Base-by-base conservation (phyloP, 768 basidiomycete species). In the Boletales sp. region DNA sequence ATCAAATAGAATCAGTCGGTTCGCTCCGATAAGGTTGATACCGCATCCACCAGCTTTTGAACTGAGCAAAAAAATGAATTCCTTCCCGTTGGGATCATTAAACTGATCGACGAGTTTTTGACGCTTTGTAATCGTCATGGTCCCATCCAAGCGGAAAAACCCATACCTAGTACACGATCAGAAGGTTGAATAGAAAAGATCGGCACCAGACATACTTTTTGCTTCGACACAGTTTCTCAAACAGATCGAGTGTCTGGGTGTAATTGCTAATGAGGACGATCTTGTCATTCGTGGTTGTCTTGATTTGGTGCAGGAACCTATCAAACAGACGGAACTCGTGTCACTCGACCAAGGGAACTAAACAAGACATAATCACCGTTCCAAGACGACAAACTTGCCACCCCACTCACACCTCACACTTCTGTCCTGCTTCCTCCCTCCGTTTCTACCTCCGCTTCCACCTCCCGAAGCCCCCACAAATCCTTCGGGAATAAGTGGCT, bases 221-320 rank as follows among this genome's bases (percentile, higher is more conserved):
- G 60, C 69, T 82, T 30, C 90, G 79, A 60, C 91, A 89, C 44
- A 95, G 68, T 62, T 86, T 91, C 72, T 94, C 93, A 58, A 97
- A 95, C 10, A 95, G 70, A 65, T 96, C 94, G 3, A 97, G 76
- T 0, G 94, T 97, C 67, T 94, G 92, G 5, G 94, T 97, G 63
- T 94, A 94, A 66, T 97, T 97, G 64, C 92, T 94, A 64, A 97
- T 96, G 38, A 97, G 72, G 14, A 97, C 94, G 50, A 96, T 95
- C 74, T 97, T 97, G 74, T 97, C 94, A 48, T 77, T 87, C 14
- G 90, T 94, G 50, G 86, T 79, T 11, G 81, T 84, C 48, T 78
- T 80, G 39, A 97, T 84, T 28, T 86, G 86, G 61, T 91, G 85
- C 37, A 96, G 70, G 68, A 96, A 94, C 61, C 93, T 94, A 50